Evolutionary conservation across 495 filamentous ascomycete genomes (phyloP), one percentile per base, ranked within the genome.

Genomic region (Talaromyces nanjingensis): DNA sequence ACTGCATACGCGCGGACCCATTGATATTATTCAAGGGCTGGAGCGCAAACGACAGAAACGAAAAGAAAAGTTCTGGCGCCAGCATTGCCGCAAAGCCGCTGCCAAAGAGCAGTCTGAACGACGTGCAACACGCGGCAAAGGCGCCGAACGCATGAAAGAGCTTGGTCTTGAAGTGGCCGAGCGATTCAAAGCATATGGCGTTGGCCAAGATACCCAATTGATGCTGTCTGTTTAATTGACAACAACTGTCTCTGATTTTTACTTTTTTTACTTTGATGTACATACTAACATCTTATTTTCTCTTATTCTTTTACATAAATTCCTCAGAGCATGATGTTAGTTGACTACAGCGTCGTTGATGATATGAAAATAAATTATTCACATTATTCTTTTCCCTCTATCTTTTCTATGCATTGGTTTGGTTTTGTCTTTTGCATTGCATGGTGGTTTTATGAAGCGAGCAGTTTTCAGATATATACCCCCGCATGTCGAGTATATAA

Each of bases 21-120:
- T 98, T 67, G 96, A 97, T 71, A 98, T 98, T 66, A 91, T 97
- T 75, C 92, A 96, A 71, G 94, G 94, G 6, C 86, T 98, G 7
- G 94, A 98, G 79, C 87, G 90, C 76, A 97, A 94, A 77, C 86
- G 93, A 52, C 91, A 93, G 75, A 87, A 92, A 61, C 90, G 94
- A 62, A 90, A 88, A 75, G 91, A 96, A 76, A 94, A 93, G 73
- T 92, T 89, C 71, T 89, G 86, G 76, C 88, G 92, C 70, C 91
- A 94, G 75, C 86, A 92, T 68, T 91, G 85, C 76, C 83, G 84
- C 63, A 87, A 87, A 75, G 81, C 80, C 65, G 81, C 80, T 66
- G 82, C 77, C 69, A 86, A 85, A 70, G 83, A 87, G 71, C 83
- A 87, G 73, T 68, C 72, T 63, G 80, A 81, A 62, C 83, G 83